Conservation (phyloP, 108 stramenopile genomes). For the Seminavis robusta region DNA sequence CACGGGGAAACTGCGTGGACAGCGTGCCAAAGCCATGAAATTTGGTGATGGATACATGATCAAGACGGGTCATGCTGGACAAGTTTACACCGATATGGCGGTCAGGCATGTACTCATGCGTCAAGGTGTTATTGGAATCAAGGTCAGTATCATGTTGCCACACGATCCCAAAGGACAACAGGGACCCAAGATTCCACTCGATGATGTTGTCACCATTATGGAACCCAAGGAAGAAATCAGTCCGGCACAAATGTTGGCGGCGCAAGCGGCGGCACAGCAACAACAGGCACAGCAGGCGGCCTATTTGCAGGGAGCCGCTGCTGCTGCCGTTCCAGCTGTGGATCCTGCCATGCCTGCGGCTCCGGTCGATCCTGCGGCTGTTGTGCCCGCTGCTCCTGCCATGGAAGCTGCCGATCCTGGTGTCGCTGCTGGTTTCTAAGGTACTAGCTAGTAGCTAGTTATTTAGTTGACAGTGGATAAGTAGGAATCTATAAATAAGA, state of each 20-base stretch:
- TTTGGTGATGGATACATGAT: constrained; percentile 99
- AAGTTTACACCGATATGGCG: constrained; percentile 97
- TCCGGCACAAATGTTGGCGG: constrained; percentile 64
- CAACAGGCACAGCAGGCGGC: constrained; percentile 41
- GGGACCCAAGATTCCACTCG: constrained; percentile 88
- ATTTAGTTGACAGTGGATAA: too few relatives aligned
- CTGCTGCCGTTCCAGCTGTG: background rate
- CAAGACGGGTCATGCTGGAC: constrained; percentile 98
- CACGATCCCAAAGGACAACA: constrained; percentile 92
- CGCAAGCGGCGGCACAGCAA: constrained; percentile 64
- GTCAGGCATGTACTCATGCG: constrained; percentile 99
- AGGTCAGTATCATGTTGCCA: constrained; percentile 97
- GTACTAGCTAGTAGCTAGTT: too few relatives aligned
- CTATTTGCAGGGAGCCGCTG: constrained; percentile 32
- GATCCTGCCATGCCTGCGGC: constrained; percentile 9
- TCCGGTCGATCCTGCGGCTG: background rate
- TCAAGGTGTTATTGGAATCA: constrained; percentile 99
- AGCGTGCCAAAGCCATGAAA: constrained; percentile 99
- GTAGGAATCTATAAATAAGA: too few relatives aligned
- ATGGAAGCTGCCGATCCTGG: too few relatives aligned
- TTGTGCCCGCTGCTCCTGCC: background rate
- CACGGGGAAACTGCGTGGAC: constrained; percentile 99
- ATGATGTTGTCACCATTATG: constrained; percentile 90
- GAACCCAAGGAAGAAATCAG: constrained; percentile 87
- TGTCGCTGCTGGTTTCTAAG: too few relatives aligned